Base-by-base conservation (phyloP, 2,329 filamentous ascomycete genomes). In the Colletotrichum eremochloae region DNA sequence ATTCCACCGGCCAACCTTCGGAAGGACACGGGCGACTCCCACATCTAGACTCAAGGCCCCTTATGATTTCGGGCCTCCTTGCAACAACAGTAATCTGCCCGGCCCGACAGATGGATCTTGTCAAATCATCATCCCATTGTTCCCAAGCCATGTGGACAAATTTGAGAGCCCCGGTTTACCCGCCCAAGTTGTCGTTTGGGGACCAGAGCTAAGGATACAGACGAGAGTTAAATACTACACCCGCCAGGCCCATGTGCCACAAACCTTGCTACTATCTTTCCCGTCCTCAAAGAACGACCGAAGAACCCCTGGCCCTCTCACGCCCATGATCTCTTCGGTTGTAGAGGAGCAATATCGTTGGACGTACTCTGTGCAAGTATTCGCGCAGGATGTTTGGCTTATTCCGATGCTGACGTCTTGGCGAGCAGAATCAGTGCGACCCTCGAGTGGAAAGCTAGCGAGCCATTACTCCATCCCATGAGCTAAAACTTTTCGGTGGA, bases 201-300 rank as follows among this genome's bases (percentile, higher is more conserved):
- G 31, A 58, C 36, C 55, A 42, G 61, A 53, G 46, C 46, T 53
- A 53, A 31, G 3, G 15, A 8, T 52, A 31, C 46, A 58, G 24
- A 24, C 56, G 69, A 65, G 66, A 65, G 66, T 72, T 72, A 44
- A n/a, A 64, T 55, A 64, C 60, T 65, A 29, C 61, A 56, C 42
- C 60, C 46, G 36, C 55, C 66, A 61, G n/a, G n/a, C 53, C 29
- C 56, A 61, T 64, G 53, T 72, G 66, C 60, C 60, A 69, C 60
- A 55, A 63, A 68, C 60, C 53, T 72, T 36, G 53, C 31, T 61
- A 7, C 18, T 40, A 55, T 64, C 58, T 64, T 69, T 53, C 58
- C 33, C 33, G 36, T 55, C 53, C 57, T 15, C 29, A 63, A 24
- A 55, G 5, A 44, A 31, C 33, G 57, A 15, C 14, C 24, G 40